These are phyloP conservation scores for Spongiforma sp. DNA, from an alignment of 1,284 basidiomycete species.

Conservation along the genomic window DNA sequence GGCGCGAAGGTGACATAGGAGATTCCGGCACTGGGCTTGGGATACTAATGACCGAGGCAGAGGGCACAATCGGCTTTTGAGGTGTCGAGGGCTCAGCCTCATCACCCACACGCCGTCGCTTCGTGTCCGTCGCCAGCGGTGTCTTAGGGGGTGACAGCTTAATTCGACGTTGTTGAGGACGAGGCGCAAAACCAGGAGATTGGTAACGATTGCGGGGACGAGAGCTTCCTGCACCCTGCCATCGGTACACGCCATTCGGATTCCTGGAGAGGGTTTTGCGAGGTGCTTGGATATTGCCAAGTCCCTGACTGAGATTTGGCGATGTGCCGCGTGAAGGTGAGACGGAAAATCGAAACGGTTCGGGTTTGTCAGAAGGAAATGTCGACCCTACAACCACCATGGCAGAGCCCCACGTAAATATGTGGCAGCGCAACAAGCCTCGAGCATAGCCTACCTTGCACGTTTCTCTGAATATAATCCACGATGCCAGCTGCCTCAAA, in stretches of 20 bases:
- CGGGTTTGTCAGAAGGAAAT: slow-evolving; percentile 41
- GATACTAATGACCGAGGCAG: slow-evolving; percentile 31
- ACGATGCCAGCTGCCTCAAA: slow-evolving; percentile 61
- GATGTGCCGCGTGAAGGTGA: slow-evolving; percentile 50
- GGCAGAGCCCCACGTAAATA: slow-evolving; percentile 15
- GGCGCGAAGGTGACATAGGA: slow-evolving; percentile 10
- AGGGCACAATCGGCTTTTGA: slow-evolving; percentile 34
- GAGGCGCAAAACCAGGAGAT: slow-evolving; percentile 67
- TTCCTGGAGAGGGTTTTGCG: slow-evolving; percentile 65
- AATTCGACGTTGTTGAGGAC: slow-evolving; percentile 45
- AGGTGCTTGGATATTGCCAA: slow-evolving; percentile 34
- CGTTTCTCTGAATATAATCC: slow-evolving; percentile 51
- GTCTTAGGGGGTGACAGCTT: slow-evolving; percentile 45
- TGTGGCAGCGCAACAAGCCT: slow-evolving; percentile 7
- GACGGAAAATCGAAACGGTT: slow-evolving; percentile 65
- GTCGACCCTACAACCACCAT: slow-evolving; percentile 30
- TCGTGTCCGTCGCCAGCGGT: slow-evolving; percentile 52
- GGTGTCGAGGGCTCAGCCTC: slow-evolving; percentile 41
- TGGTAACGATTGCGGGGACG: slow-evolving; percentile 67
- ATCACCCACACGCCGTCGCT: slow-evolving; percentile 63
- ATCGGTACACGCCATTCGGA: slow-evolving; percentile 71
- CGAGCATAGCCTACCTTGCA: slow-evolving; percentile 42
- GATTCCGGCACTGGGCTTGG: slow-evolving; percentile 21
- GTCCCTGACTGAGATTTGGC: slow-evolving; percentile 36
- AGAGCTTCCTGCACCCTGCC: slow-evolving; percentile 73